A percentile compares a stretch with the other conserved stretches of the same genome.
These are phyloP conservation scores for Lipomyces oligophaga DNA, from an alignment of 805 yeast genomes.

Conservation along the genomic window DNA sequence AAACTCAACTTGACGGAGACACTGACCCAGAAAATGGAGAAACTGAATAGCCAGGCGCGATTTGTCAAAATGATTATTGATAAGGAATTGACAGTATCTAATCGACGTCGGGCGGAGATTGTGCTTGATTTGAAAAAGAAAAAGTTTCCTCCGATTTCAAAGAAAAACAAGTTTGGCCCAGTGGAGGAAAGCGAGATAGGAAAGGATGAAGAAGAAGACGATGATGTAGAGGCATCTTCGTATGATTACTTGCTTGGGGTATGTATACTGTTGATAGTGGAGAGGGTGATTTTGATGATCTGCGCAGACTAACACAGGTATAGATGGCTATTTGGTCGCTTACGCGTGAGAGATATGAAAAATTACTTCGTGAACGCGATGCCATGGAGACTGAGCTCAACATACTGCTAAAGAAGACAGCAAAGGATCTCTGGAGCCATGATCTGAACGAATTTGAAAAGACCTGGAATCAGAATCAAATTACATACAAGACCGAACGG, in stretches of 20 bases:
- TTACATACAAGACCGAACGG: slow-evolving; percentile 31
- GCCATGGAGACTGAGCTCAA: slow-evolving; percentile 70
- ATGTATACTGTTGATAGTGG: slow-evolving; percentile 2
- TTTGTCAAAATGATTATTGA: slow-evolving; percentile 89
- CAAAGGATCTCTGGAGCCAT: slow-evolving; percentile 82
- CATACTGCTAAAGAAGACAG: slow-evolving; percentile 57
- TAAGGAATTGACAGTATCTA: slow-evolving; percentile 61
- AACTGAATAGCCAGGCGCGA: slow-evolving; percentile 76
- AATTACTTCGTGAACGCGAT: slow-evolving; percentile 66
- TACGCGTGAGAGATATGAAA: slow-evolving; percentile 84
- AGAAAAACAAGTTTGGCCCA: slow-evolving; percentile 36
- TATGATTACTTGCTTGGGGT: slow-evolving; percentile 80
- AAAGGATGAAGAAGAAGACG: slow-evolving; percentile 39
- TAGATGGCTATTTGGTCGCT: slow-evolving; percentile 87
- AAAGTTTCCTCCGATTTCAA: slow-evolving; percentile 56
- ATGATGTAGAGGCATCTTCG: slow-evolving; percentile 36
- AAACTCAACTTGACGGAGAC: slow-evolving; percentile 72
- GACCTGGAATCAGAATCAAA: slow-evolving; percentile 65
- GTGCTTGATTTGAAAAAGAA: slow-evolving; percentile 58
- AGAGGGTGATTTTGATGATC: not conserved
- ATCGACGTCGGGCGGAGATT: slow-evolving; percentile 64
- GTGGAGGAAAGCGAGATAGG: slow-evolving; percentile 48
- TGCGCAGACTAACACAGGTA: not conserved
- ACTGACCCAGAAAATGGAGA: slow-evolving; percentile 70
- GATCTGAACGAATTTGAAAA: slow-evolving; percentile 73